A percentile compares a stretch with the other conserved stretches of the same genome.
Conservation (phyloP, 208 protist genomes). For the Lotmaria passim region DNA sequence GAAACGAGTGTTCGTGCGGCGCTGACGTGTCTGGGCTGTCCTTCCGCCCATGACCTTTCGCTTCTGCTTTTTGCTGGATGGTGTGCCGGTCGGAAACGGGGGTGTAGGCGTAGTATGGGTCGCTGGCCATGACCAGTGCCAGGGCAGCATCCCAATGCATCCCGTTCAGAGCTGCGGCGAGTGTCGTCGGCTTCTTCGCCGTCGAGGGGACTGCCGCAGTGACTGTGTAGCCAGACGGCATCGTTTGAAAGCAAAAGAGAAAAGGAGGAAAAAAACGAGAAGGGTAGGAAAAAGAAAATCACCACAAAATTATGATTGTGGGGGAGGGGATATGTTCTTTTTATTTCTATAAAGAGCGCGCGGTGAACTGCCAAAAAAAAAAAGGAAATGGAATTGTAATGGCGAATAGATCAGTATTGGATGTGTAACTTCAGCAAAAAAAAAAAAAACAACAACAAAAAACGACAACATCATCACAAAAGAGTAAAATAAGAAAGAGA, state of each 20-base stretch:
- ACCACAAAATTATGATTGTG: no score
- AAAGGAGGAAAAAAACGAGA: no score
- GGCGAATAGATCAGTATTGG: no score
- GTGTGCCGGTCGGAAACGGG: not conserved
- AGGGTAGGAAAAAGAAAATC: no score
- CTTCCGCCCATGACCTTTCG: not conserved
- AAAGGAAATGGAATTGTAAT: no score
- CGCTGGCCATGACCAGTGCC: slow-evolving; percentile 21
- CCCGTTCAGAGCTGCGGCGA: not conserved
- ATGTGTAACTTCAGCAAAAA: no score
- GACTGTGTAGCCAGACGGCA: not conserved
- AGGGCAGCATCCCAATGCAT: slow-evolving; percentile 34
- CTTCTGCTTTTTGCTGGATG: not conserved
- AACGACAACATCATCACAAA: no score
- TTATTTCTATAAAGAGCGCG: no score
- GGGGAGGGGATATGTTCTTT: no score
- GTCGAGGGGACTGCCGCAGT: not conserved
- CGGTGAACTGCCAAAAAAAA: no score
- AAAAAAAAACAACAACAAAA: no score
- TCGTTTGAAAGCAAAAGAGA: not conserved
- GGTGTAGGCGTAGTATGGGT: slow-evolving; percentile 35
- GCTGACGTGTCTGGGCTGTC: not conserved
- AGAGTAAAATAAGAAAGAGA: no score
- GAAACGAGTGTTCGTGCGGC: not conserved
- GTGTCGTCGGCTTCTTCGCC: not conserved